Conservation (phyloP, 2,329 filamentous ascomycete genomes). For the Saccharata proteae region DNA sequence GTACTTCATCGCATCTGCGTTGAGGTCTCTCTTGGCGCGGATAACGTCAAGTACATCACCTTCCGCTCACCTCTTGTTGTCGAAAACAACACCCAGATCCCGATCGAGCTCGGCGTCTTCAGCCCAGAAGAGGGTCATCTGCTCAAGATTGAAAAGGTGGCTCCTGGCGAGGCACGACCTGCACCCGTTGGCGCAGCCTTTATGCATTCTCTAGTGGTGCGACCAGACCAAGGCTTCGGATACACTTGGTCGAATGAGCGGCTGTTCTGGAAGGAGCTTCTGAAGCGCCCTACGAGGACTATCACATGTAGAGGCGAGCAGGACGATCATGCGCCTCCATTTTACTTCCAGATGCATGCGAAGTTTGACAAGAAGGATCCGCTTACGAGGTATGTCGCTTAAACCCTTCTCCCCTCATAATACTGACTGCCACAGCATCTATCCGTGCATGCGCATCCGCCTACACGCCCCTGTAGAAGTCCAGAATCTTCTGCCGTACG, state of each 20-base stretch:
- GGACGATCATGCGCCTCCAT: constrained; percentile 63
- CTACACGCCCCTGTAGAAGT: constrained; percentile 87
- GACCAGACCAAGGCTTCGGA: constrained; percentile 91
- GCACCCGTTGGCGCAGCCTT: constrained; percentile 87
- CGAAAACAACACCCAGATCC: constrained; percentile 94
- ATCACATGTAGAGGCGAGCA: constrained; percentile 80
- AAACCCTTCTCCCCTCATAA: not conserved
- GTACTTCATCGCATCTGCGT: constrained; percentile 83
- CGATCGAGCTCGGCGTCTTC: constrained; percentile 84
- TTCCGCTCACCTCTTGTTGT: constrained; percentile 82
- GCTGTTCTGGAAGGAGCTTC: constrained; percentile 83
- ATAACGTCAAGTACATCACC: constrained; percentile 98
- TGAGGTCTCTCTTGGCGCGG: constrained; percentile 77
- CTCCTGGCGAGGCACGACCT: constrained; percentile 78
- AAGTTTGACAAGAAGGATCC: constrained; percentile 75
- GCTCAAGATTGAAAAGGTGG: constrained; percentile 94
- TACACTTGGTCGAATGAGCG: constrained; percentile 89
- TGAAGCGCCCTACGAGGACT: constrained; percentile 73
- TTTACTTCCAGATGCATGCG: constrained; percentile 94
- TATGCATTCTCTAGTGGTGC: constrained; percentile 74
- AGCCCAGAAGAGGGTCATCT: constrained; percentile 78
- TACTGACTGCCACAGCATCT: constrained; percentile 45
- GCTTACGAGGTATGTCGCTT: constrained; percentile 49
- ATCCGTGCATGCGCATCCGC: constrained; percentile 89
- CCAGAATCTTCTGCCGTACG: constrained; percentile 88